These are phyloP conservation scores for Lasiosphaeria hispida DNA, from an alignment of 495 filamentous ascomycete species.

Conservation along the genomic window DNA sequence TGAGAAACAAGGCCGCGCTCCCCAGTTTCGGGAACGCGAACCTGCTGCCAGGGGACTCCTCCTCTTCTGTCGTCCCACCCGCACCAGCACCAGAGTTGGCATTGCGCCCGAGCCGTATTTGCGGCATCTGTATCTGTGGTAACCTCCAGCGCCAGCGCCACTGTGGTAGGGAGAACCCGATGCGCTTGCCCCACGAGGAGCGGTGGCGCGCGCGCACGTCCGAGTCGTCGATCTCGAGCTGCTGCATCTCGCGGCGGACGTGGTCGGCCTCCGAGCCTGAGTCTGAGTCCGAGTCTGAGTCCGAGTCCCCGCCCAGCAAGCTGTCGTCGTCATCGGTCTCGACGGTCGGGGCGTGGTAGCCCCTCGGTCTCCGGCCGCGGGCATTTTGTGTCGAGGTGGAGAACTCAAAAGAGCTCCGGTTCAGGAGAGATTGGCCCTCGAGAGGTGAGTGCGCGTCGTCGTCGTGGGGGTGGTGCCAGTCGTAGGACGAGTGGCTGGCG, in stretches of 20 bases:
- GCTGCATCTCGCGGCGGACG: conserved; percentile 75
- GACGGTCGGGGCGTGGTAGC: conserved; percentile 73
- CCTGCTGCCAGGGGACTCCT: conserved; percentile 11
- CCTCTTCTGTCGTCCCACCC: background rate
- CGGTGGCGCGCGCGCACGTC: conserved; percentile 39
- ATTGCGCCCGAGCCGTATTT: conserved; percentile 31
- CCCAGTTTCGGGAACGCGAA: conserved; percentile 26
- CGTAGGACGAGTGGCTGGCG: conserved; percentile 20
- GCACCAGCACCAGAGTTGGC: conserved; percentile 9
- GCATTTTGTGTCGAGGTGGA: conserved; percentile 28
- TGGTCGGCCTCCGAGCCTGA: conserved; percentile 50
- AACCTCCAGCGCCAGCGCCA: conserved; percentile 50
- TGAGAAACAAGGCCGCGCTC: conserved; percentile 31
- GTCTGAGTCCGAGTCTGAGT: conserved; percentile 42
- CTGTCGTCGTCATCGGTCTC: conserved; percentile 55
- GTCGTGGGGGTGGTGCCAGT: conserved; percentile 33
- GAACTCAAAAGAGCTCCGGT: conserved; percentile 32
- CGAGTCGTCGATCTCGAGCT: conserved; percentile 86
- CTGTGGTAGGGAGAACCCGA: conserved; percentile 43
- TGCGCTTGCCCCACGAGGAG: conserved; percentile 51
- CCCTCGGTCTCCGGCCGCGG: conserved; percentile 39
- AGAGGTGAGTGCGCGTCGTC: conserved; percentile 28
- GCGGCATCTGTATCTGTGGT: conserved; percentile 43
- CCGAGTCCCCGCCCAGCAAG: conserved; percentile 31
- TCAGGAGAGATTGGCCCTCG: conserved; percentile 61